Evolutionary conservation across 139 green algal species (phyloP), one percentile per base, ranked within the genome.

Genomic region (Nannochloris sp.): DNA sequence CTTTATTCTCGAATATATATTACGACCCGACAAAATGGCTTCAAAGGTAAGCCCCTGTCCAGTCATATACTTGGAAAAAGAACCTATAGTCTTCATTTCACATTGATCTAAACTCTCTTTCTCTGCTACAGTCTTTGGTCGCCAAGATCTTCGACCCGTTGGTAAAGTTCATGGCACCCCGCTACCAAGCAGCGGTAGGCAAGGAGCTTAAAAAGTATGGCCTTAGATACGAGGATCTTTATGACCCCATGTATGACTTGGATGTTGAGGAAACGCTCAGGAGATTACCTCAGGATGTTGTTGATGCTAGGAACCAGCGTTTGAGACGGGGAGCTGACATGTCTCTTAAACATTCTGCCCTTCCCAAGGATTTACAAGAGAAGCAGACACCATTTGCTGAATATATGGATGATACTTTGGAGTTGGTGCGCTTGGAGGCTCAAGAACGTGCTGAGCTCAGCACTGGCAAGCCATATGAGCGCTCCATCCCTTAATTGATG

Each of bases 181-280:
- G 72, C 19, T 95, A 95, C 58, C 82, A 86, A 44, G 82, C 78
- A n/a, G 69, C 57, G 6, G 85, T 97, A 12, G 86, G 65, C 1
- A 65, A 68, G 7, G 75, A 90, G 64, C 82, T 98, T 9, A 73
- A 76, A 9, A 85, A 89, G 45, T 95, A 96, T 61, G 92, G 92
- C 3, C 80, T 99, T 32, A 84, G 94, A 29, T 97, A 95, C 51
- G 94, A 99, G 63, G 93, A 99, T 78, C 83, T 99, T 15, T 87
- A 92, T 44, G 92, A 98, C 71, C 89, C 86, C 3, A 59, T 87
- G 31, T 79, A 87, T 58, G 84, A 98, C 77, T 59, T 92, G 76
- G 91, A 99, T 58, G 83, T 98, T 12, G 83, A 86, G 24, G 95
- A 97, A 72, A 92, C 94, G 0, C 73, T 99, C 53, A 80, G 86